Base-by-base conservation (phyloP, 2,329 filamentous ascomycete genomes). In the Aspergillus ochraceoroseus region DNA sequence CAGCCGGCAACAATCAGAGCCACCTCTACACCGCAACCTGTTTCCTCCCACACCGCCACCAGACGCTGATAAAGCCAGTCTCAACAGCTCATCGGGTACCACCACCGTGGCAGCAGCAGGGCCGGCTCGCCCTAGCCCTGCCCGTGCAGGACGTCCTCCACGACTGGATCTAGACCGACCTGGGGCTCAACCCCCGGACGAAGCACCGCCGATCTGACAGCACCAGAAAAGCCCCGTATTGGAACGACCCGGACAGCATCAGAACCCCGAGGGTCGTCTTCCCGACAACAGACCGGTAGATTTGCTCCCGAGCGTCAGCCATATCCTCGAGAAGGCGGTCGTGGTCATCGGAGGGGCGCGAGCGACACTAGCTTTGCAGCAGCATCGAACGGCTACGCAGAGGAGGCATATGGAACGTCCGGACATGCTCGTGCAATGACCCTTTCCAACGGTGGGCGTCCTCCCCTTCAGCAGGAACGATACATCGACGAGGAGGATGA, bases 41-140 rank as follows among this genome's bases (percentile, higher is more conserved):
- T 95, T 96, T 70, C 92, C 92, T 12, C 92, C 92, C n/a, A 96
- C 92, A n/a, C 92, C 92, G 27, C 92, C 92, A 5, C 92, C 92
- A 4, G 92, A 98, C 71, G 78, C 79, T 47, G 88, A 95, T 52
- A 83, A 82, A 56, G 65, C 53, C 11, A 62, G 52, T 37, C 53
- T 49, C 32, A 56, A 53, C 26, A 57, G 52, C 29, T 57, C 63
- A 25, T 46, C 47, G 29, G 47, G 46, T 26, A 44, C 47, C 50
- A 47, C 46, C 44, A 65, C 55, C 0, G 15, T 9, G 5, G 5
- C 28, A 3, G 17, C 25, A 54, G 64, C 56, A 45, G 69, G 58
- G 61, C 6, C 31, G 18, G 66, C 56, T 51, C 67, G 76, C 37
- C 67, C 71, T 14, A 66, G 70, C 17, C 75, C 73, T 32, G 67